Evolutionary conservation across 768 basidiomycete species (phyloP).

Genomic region (Rhodotorula toruloides): DNA sequence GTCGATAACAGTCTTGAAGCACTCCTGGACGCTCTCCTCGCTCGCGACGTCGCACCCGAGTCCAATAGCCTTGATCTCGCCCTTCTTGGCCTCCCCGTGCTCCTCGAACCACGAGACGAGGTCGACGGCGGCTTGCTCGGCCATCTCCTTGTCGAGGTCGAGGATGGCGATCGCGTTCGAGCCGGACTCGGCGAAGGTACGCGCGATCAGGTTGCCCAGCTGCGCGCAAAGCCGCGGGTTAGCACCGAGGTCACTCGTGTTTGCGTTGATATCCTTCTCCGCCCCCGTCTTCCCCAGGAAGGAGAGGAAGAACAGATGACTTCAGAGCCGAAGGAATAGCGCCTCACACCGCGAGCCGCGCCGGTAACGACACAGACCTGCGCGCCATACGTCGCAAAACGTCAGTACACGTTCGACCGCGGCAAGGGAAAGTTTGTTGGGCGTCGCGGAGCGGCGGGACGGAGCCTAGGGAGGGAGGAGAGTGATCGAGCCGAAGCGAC

Average conservation of each 20-base stretch:
- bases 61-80: slow-evolving; percentile 64
- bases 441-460: background rate
- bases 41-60: slow-evolving; percentile 82
- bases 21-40: slow-evolving; percentile 69
- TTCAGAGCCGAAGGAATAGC: background rate
- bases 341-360: slow-evolving; percentile 65
- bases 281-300: too few species aligned
- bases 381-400: background rate
- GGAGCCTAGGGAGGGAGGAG: background rate
- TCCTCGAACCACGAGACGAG: slow-evolving; percentile 55
- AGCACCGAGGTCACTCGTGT: too few species aligned
- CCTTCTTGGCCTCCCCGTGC: slow-evolving; percentile 56
- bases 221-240: background rate
- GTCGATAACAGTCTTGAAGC: slow-evolving; percentile 62
- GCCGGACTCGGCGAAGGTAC: slow-evolving; percentile 81
- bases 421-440: background rate
- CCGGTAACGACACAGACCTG: slow-evolving; percentile 91
- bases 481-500: background rate
- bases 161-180: slow-evolving; percentile 73
- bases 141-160: slow-evolving; percentile 70
- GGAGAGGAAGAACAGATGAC: background rate
- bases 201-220: slow-evolving; percentile 82
- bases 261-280: too few species aligned
- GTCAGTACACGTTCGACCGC: background rate
- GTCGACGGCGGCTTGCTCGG: slow-evolving; percentile 63